A percentile compares a stretch with the other conserved stretches of the same genome.
These are phyloP conservation scores for Graphilbum fragrans DNA, from an alignment of 2,329 filamentous ascomycete genomes.

Conservation along the genomic window DNA sequence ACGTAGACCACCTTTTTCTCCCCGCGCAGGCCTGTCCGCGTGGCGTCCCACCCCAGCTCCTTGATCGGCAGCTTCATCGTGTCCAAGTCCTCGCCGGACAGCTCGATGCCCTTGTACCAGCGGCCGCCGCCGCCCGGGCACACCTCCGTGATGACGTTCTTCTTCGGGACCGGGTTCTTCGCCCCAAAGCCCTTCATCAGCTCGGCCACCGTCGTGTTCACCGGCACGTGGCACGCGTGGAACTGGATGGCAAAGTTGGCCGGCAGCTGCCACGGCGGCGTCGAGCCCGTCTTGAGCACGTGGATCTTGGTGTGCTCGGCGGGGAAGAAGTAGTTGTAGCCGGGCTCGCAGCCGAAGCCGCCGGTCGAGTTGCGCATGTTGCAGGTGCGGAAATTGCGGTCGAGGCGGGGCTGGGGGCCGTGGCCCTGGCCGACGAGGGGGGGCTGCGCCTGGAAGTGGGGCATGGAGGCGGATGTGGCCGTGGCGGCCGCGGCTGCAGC, in stretches of 20 bases:
- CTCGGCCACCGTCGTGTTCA: conserved; percentile 38
- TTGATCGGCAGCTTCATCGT: conserved; percentile 35
- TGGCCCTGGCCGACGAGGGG: conserved; percentile 14
- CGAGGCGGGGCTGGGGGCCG: conserved; percentile 27
- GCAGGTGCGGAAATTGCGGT: conserved; percentile 34
- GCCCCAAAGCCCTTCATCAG: conserved; percentile 48
- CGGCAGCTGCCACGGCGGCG: conserved; percentile 40
- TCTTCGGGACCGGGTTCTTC: conserved; percentile 32
- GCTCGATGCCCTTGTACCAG: conserved; percentile 45
- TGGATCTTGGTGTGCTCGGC: conserved; percentile 46
- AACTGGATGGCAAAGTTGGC: conserved; percentile 29
- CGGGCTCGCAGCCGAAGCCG: conserved; percentile 45
- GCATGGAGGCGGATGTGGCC: not conserved
- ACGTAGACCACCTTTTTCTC: conserved; percentile 46
- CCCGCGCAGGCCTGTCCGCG: conserved; percentile 31
- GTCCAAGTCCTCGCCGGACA: conserved; percentile 36
- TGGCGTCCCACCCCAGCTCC: conserved; percentile 46
- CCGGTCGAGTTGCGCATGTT: conserved; percentile 46
- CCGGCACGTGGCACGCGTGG: conserved; percentile 39
- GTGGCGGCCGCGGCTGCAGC: conserved; percentile 4
- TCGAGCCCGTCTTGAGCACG: conserved; percentile 34
- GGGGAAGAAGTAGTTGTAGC: conserved; percentile 52
- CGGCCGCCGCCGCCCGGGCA: conserved; percentile 39
- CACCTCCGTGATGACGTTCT: conserved; percentile 47
- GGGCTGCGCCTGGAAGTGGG: conserved; percentile 12